phyloP scores from a whole-genome alignment of 2,329 filamentous ascomycete genomes.

The Apiospora kogelbergensis region DNA sequence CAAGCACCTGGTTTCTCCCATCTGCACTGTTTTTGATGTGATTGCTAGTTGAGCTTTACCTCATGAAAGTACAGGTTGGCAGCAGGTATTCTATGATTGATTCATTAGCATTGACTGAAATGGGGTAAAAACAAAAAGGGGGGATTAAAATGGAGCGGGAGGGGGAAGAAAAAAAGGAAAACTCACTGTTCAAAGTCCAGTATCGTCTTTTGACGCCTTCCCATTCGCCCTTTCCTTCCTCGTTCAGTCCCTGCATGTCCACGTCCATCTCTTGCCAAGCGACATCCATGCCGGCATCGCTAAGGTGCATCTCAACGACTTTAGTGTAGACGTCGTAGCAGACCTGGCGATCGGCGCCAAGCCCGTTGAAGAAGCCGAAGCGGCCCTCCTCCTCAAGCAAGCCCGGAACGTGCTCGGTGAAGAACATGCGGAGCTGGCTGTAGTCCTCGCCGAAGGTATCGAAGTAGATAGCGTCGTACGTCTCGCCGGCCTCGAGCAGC shows the following conservation, averaged over 20 bases:
- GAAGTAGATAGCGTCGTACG: constrained; percentile 91
- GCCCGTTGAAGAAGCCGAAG: constrained; percentile 87
- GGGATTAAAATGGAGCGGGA: too few species aligned
- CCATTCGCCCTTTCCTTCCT: constrained; percentile 76
- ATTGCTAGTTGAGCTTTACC: constrained; percentile 39
- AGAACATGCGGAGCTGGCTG: constrained; percentile 79
- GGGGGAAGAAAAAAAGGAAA: not conserved
- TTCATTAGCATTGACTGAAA: constrained; percentile 14
- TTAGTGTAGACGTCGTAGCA: constrained; percentile 96
- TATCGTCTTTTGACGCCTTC: constrained; percentile 84
- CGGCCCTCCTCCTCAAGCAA: constrained; percentile 71
- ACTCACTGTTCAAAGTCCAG: constrained; percentile 77
- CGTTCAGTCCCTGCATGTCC: constrained; percentile 62
- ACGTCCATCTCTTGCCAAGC: constrained; percentile 81
- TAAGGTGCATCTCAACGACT: constrained; percentile 86
- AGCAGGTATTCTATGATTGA: constrained; percentile 61
- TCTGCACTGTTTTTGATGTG: not conserved
- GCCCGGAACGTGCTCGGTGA: constrained; percentile 81
- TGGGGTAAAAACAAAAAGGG: not conserved
- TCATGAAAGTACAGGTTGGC: constrained; percentile 73
- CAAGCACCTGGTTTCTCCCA: not conserved
- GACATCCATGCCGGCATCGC: constrained; percentile 85
- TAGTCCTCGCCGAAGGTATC: constrained; percentile 98
- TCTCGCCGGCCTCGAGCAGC: constrained; percentile 65
- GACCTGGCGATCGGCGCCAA: constrained; percentile 87